Evolutionary conservation across 2,329 filamentous ascomycete genomes (phyloP).

Genomic region (Macrophomina pseudophaseolina): DNA sequence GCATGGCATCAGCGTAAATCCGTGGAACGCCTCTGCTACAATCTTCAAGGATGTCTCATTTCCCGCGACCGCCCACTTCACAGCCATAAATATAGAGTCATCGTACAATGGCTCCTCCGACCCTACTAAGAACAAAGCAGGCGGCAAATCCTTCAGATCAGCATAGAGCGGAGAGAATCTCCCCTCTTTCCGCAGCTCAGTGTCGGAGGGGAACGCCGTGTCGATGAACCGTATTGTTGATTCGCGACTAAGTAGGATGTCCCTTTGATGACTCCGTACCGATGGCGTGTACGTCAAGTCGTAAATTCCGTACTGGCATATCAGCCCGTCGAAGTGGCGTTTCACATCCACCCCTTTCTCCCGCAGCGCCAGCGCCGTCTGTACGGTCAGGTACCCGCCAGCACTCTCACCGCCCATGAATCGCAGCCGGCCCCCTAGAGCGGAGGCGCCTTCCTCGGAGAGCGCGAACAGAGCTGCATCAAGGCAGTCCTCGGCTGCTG

Average conservation of each 20-base stretch:
- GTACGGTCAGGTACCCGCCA: background rate
- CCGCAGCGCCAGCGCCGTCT: background rate
- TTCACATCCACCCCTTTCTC: background rate
- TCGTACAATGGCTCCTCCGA: background rate
- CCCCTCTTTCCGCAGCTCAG: background rate
- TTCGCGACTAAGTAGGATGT: background rate
- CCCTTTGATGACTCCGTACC: background rate
- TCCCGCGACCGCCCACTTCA: too few species aligned
- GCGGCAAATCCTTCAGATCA: background rate
- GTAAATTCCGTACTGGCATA: background rate
- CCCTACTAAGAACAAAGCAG: background rate
- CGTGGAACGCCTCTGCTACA: background rate
- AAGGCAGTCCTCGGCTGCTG: constrained; percentile 11
- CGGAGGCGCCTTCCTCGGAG: background rate
- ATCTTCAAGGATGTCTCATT: too few species aligned
- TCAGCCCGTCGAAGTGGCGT: background rate
- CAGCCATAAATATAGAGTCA: background rate
- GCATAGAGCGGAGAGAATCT: background rate
- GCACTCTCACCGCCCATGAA: background rate
- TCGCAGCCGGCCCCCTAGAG: background rate
- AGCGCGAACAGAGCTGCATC: background rate
- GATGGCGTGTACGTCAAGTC: background rate
- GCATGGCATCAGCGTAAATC: background rate
- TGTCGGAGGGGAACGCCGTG: background rate
- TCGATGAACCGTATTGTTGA: background rate